Evolutionary conservation across 1,284 basidiomycete genomes (phyloP), one percentile per base, ranked within the genome.

Genomic region (Cryptococcus deneoformans): DNA sequence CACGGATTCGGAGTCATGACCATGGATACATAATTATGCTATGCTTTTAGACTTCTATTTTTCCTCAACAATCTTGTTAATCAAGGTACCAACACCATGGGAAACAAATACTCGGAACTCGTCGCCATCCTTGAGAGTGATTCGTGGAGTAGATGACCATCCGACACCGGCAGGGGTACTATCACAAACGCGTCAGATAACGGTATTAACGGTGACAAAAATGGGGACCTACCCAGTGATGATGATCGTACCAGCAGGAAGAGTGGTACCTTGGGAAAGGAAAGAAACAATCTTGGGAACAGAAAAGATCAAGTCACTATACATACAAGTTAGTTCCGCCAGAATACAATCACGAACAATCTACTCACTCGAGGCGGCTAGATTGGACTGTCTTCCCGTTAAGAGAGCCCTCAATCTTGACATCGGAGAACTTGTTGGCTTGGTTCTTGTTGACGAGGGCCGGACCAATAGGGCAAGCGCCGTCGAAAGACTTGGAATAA

Each of bases 201-300:
- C 5, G n/a, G 11, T 37, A 16, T 34, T 34, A n/a, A 6, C 10
- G 20, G 7, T 24, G 12, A 16, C n/a, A 12, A n/a, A 29, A 29
- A 29, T 29, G 1, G 1, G 29, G 29, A 50, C 59, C 51, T 29
- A 73, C 40, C 74, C 73, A 50, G 90, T 92, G 66, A 90, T 82
- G 66, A 93, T 88, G 60, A 93, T 79, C 0, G 87, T 86, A 1
- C 92, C 92, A 0, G 89, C 84, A 60, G 86, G 83, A 29, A 96
- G 84, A 0, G 92, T 95, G 4, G 90, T 91, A 1, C 87, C 91
- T 70, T 90, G 87, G 0, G 89, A 91, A 39, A 93, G 83, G 80
- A 86, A 88, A 0, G 89, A 81, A 57, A 80, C 69, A 61, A 79
- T 76, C 54, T 77, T 71, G 20, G 77, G 77, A 16, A 79, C 66